phyloP scores from a whole-genome alignment of 371 early-diverging fungal species.

The Mucor indicus region DNA sequence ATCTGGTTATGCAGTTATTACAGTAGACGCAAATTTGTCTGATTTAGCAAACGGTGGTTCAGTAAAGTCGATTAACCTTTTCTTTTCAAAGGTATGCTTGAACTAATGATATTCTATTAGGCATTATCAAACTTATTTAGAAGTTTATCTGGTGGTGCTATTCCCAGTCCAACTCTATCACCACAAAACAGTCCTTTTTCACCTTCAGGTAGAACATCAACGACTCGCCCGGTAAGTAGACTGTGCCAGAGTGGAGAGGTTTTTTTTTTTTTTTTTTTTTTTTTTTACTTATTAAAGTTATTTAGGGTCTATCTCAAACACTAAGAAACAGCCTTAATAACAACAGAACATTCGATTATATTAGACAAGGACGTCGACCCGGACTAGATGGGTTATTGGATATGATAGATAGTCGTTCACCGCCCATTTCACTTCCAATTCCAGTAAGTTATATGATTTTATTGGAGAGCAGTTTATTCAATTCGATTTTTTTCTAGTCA shows the following conservation, averaged over 20 bases:
- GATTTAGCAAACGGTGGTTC: constrained; percentile 24
- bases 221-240: neutral
- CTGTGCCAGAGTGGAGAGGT: too few relatives aligned
- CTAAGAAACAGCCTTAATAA: neutral
- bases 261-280: neutral
- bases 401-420: neutral
- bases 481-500: constrained; percentile 13
- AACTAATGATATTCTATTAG: too few relatives aligned
- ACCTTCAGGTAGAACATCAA: neutral
- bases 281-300: neutral
- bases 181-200: neutral
- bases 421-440: constrained; percentile 12
- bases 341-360: neutral
- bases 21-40: constrained; percentile 27
- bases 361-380: neutral
- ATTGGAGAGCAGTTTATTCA: too few relatives aligned
- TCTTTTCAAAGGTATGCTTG: too few relatives aligned
- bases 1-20: constrained; percentile 39
- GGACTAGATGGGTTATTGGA: neutral
- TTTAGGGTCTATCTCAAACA: neutral
- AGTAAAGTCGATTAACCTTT: constrained; percentile 18
- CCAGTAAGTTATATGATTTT: too few relatives aligned
- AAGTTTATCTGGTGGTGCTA: too few relatives aligned
- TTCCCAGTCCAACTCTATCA: too few relatives aligned
- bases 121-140: too few relatives aligned